Base-by-base conservation (phyloP, 192 early-diverging fungal species). In the Dispira parvispora region DNA sequence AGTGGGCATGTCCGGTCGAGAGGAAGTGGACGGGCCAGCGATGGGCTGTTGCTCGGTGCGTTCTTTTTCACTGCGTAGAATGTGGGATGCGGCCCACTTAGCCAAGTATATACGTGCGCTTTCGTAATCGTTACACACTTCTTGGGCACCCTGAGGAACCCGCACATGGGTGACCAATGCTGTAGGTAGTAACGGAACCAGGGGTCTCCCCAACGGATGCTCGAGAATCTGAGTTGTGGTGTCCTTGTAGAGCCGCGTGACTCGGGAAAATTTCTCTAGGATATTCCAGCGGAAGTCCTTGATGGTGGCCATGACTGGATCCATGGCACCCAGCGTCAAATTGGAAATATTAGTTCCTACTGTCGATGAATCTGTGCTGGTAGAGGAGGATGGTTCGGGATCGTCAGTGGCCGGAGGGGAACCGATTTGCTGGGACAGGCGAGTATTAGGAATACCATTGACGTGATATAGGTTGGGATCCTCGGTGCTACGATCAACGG, bases 231-330 rank as follows among this genome's bases (percentile, higher is more conserved):
- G 21, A 28, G 71, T 76, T 8, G 86, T 82, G 0, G 86, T 75
- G 53, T 87, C 83, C 26, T 79, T 73, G 44, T 84, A 80, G 52
- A 84, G 82, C 50, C 79, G 73, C 6, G 88, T 85, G 11, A 90
- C 85, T 26, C 82, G 80, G 1, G 88, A 87, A 50, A 90, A 82
- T 44, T 74, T 73, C 67, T 90, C 88, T 27, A 90, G 70, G 25
- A 90, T 76, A 49, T 75, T 82, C 86, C 86, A 90, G 8, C 74
- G 72, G 45, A 82, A 73, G 64, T 86, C 86, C 66, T 87, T 87
- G 20, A 83, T 73, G 43, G 79, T 73, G 26, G 54, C 44, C 52
- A 71, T 57, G 53, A 78, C 62, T 23, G 73, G 76, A 61, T 75
- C 68, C 67, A 78, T 73, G 61, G 71, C 71, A 1, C 70, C 71